These are phyloP conservation scores for Metarhizium sp. DNA, from an alignment of 2,329 filamentous ascomycete species.

Conservation along the genomic window DNA sequence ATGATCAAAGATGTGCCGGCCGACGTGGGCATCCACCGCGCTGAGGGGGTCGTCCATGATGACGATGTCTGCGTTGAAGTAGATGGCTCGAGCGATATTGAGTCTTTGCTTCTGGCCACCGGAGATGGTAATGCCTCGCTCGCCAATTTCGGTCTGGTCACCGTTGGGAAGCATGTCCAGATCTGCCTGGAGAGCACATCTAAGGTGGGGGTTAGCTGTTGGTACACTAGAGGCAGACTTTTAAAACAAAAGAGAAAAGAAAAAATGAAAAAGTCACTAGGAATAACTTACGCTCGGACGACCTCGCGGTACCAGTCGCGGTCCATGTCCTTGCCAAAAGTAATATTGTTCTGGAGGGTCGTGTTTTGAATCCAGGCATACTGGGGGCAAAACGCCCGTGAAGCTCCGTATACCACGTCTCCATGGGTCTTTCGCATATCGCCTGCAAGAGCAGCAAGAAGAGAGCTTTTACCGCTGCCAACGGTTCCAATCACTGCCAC, in stretches of 20 bases:
- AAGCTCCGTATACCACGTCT: slow-evolving; percentile 65
- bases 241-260: no score
- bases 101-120: slow-evolving; percentile 92
- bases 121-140: slow-evolving; percentile 89
- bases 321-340: slow-evolving; percentile 75
- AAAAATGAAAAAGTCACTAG: neutral
- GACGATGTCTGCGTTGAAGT: slow-evolving; percentile 60
- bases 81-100: slow-evolving; percentile 79
- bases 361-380: slow-evolving; percentile 98
- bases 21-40: slow-evolving; percentile 61
- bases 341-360: slow-evolving; percentile 77
- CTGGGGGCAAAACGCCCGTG: slow-evolving; percentile 85
- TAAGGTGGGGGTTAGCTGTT: slow-evolving; percentile 13
- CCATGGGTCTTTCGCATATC: slow-evolving; percentile 84
- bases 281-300: slow-evolving; percentile 55
- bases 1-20: slow-evolving; percentile 78
- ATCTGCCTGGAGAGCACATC: slow-evolving; percentile 76
- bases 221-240: neutral
- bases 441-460: slow-evolving; percentile 81
- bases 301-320: slow-evolving; percentile 73
- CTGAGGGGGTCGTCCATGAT: slow-evolving; percentile 62
- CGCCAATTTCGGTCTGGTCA: slow-evolving; percentile 87
- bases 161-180: slow-evolving; percentile 87
- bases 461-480: slow-evolving; percentile 80
- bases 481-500: slow-evolving; percentile 83